Evolutionary conservation across 106 monocot genomes (phyloP), one percentile per base, ranked within the genome.

Genomic region (Narthecium ossifragum): DNA sequence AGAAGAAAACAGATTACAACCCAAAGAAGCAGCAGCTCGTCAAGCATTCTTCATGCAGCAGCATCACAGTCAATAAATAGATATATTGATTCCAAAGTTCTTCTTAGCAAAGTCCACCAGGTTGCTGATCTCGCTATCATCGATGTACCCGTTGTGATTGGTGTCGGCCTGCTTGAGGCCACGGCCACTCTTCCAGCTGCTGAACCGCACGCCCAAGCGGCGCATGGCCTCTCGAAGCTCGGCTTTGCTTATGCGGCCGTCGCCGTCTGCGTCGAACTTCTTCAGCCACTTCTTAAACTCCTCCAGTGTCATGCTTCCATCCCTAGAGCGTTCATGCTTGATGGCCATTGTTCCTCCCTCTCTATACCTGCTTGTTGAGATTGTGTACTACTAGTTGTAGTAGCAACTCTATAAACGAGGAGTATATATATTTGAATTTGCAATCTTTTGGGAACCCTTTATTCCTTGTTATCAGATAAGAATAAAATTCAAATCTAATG

Each of bases 251-350:
- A 88, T 88, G 9, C 74, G 60, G 8, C 87, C 87, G 30, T 88
- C 83, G 26, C 69, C 68, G 43, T 88, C 49, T 20, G n/a, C 17
- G 63, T 88, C 87, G 49, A 83, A 88, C 61, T 63, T 39, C 73
- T 59, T 69, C 28, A 88, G 40, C 87, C 82, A 88, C 34, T 69
- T 70, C 73, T 73, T 79, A 76, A 88, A 83, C 60, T 88, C 87
- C 27, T 88, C 87, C n/a, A 67, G 40, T 24, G 72, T 83, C 76
- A 83, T 79, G 46, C 75, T 82, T 11, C 33, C 41, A 31, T 60
- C 52, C 34, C 61, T 11, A 2, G 73, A 38, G 31, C 65, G 30
- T 25, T 59, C 25, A 61, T 57, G 43, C 67, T 22, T 65, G 61
- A 73, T 78, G 20, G 78, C 67, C 73, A 67, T 68, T 20, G 5